These are phyloP conservation scores for Exophiala mesophila DNA, from an alignment of 2,329 filamentous ascomycete species.

Conservation along the genomic window DNA sequence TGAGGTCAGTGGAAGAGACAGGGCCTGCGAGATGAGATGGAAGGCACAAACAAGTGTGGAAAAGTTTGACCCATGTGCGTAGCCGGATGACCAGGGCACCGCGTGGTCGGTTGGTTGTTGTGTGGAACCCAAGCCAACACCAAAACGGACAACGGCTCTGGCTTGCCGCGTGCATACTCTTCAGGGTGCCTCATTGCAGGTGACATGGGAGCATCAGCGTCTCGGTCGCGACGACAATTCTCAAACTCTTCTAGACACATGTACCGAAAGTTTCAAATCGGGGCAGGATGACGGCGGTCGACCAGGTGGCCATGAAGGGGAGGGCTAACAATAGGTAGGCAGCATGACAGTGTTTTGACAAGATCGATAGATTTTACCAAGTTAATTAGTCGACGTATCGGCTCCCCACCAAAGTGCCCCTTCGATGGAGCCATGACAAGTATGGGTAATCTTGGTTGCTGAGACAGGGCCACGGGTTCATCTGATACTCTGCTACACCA, in stretches of 20 bases:
- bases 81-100: slow-evolving; percentile 19
- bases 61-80: slow-evolving; percentile 23
- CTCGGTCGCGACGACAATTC: slow-evolving; percentile 13
- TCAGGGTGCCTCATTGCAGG: slow-evolving; percentile 19
- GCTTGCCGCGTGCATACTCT: slow-evolving; percentile 18
- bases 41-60: slow-evolving; percentile 18
- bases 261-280: slow-evolving; percentile 12
- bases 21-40: slow-evolving; percentile 2
- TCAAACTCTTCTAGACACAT: slow-evolving; percentile 5
- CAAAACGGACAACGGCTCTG: slow-evolving; percentile 20
- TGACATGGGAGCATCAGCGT: slow-evolving; percentile 3
- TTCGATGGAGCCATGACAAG: too few relatives aligned
- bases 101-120: slow-evolving; percentile 19
- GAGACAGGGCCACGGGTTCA: slow-evolving; percentile 8
- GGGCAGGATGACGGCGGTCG: not conserved
- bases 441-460: slow-evolving; percentile 1
- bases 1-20: slow-evolving; percentile 15
- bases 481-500: slow-evolving; percentile 12
- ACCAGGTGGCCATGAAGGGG: not conserved
- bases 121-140: slow-evolving; percentile 15
- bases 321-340: not conserved
- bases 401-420: too few relatives aligned
- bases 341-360: not conserved
- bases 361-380: slow-evolving; percentile 3
- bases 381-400: too few relatives aligned